These are phyloP conservation scores for Chaetomium olivaceum DNA, from an alignment of 2,329 filamentous ascomycete species.

Conservation along the genomic window DNA sequence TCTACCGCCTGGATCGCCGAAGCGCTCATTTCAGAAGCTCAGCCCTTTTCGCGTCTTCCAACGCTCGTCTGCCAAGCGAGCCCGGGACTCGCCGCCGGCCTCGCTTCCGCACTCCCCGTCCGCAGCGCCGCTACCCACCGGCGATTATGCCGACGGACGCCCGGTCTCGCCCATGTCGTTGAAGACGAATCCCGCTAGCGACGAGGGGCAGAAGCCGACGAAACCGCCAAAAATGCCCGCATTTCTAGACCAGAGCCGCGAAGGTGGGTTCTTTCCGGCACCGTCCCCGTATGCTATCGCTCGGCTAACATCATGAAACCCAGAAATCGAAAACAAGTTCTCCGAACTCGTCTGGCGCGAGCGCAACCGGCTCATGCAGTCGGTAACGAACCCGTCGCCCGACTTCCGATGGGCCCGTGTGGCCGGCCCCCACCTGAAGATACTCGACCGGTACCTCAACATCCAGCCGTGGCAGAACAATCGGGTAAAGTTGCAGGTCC, in stretches of 20 bases:
- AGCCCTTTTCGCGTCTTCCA: constrained; percentile 37
- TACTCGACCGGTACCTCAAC: constrained; percentile 83
- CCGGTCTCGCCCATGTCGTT: constrained; percentile 32
- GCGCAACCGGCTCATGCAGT: constrained; percentile 48
- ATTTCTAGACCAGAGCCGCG: constrained; percentile 52
- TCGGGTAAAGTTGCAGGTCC: constrained; percentile 76
- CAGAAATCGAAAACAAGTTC: constrained; percentile 55
- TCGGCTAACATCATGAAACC: constrained; percentile 10
- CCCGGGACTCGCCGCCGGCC: constrained; percentile 35
- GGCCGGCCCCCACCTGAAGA: constrained; percentile 54
- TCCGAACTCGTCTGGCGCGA: constrained; percentile 57
- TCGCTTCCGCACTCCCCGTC: constrained; percentile 33
- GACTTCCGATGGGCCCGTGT: constrained; percentile 53
- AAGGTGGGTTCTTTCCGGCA: constrained; percentile 44
- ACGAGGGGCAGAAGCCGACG: constrained; percentile 9
- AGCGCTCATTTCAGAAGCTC: constrained; percentile 28
- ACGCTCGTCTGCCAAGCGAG: constrained; percentile 37
- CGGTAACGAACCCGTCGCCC: constrained; percentile 42
- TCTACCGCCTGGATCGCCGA: constrained; percentile 21
- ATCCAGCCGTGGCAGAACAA: constrained; percentile 89
- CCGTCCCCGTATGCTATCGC: background rate
- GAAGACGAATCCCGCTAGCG: constrained; percentile 22
- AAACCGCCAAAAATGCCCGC: constrained; percentile 41
- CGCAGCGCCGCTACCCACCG: constrained; percentile 17
- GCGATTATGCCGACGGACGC: constrained; percentile 23